phyloP scores from a whole-genome alignment of 768 basidiomycete species.

The Bullera alba region DNA sequence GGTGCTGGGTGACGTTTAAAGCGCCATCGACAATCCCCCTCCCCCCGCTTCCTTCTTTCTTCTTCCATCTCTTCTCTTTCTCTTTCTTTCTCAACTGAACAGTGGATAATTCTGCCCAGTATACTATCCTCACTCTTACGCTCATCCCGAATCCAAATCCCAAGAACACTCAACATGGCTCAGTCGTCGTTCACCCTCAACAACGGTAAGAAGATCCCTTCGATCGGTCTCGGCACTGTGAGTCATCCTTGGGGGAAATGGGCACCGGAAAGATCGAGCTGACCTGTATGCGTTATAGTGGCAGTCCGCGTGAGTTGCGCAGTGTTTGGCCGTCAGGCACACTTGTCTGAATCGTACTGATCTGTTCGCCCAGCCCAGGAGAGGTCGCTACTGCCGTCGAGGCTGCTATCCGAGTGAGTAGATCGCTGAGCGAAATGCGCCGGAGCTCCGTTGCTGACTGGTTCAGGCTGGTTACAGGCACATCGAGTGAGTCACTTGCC shows the following conservation, averaged over 20 bases:
- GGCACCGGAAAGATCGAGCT: too few relatives aligned
- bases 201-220: constrained; percentile 60
- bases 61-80: constrained; percentile 3
- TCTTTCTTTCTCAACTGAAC: constrained; percentile 5
- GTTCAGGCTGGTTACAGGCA: constrained; percentile 33
- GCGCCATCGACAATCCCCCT: too few relatives aligned
- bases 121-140: constrained; percentile 15
- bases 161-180: constrained; percentile 19
- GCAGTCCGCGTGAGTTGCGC: constrained; percentile 32
- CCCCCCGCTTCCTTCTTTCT: not conserved
- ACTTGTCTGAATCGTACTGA: not conserved
- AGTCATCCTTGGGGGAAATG: constrained; percentile 19
- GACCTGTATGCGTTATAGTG: constrained; percentile 16
- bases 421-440: not conserved
- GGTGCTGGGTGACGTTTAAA: not conserved
- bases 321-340: not conserved
- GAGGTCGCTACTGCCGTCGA: constrained; percentile 43
- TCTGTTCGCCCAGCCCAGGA: constrained; percentile 13
- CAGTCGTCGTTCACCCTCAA: constrained; percentile 38
- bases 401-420: constrained; percentile 36
- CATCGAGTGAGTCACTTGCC: constrained; percentile 50
- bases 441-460: not conserved
- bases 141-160: constrained; percentile 1
- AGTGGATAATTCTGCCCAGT: constrained; percentile 1
- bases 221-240: constrained; percentile 58